Base-by-base conservation (phyloP, 2,329 filamentous ascomycete species). In the Tricladium varicosporioides region DNA sequence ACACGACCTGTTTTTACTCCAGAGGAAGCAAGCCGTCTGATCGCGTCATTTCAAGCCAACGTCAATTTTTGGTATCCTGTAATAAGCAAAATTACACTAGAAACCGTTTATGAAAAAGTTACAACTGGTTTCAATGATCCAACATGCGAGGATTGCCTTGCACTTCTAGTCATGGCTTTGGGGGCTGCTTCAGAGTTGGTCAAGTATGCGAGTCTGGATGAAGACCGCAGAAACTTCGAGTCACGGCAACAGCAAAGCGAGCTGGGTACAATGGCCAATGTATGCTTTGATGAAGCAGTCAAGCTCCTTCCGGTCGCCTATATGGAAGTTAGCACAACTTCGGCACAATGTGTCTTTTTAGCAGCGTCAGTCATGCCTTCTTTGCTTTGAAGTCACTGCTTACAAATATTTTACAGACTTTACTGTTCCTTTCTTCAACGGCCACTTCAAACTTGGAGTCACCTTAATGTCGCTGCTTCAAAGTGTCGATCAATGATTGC, bases 21-120 rank as follows among this genome's bases (percentile, higher is more conserved):
- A 0, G 68, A 72, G 1, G 78, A 80, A 5, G 65, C 80, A 1
- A 71, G 74, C 14, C 64, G 65, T 0, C 74, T 78, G 5, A 63
- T 80, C 0, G 65, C 71, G 1, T 72, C 75, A 0, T 82, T 82
- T 47, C 72, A 78, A 58, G 66, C 68, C 2, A 75, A 73, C 33
- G 69, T 80, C 44, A 82, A 81, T 64, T 80, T 80, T 48, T 81
- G 78, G 77, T 81, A 81, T 54, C 79, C 78, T 0, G 79, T 76
- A 5, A 73, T 79, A 69, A 77, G 77, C 0, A 71, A 70, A 45
- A 57, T 60, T 0, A 76, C 75, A 22, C 63, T 79, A 0, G 60
- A 69, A 1, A 63, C 61, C 16, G 8, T 63, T 1, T 62, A 59
- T 14, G 60, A 62, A 10, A 55, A 52, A 43, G 53, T 58, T 1